Conservation (phyloP, 208 protist species). For the Trypanosomatidae sp. region DNA sequence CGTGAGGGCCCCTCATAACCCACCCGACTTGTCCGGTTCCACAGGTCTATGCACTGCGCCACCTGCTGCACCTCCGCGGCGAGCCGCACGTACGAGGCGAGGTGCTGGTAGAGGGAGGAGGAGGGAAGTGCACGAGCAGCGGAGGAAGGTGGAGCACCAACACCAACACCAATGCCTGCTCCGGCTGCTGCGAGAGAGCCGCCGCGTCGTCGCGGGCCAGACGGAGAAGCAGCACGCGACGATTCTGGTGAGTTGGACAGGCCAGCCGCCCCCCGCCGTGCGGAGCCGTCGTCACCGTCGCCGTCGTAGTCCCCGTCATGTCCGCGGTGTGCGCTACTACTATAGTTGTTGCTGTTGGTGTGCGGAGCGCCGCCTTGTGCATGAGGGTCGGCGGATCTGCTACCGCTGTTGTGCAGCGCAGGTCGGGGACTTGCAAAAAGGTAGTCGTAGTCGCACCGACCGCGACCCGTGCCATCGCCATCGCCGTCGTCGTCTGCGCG, state of each 20-base stretch:
- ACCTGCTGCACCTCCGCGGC: slow-evolving; percentile 35
- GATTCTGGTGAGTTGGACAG: not conserved
- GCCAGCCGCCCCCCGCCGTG: not conserved
- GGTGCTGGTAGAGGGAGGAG: slow-evolving; percentile 24
- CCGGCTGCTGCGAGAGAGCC: no score
- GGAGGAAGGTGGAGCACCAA: not conserved
- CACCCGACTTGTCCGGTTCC: slow-evolving; percentile 15
- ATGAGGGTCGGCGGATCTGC: no score
- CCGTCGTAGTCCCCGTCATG: no score
- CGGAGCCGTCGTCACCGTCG: not conserved
- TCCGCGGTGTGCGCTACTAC: not conserved
- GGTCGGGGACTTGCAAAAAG: no score
- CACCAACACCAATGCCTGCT: no score
- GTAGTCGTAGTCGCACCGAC: no score
- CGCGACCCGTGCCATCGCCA: no score
- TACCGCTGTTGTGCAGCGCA: no score
- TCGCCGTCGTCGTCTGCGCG: not conserved
- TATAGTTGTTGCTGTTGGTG: no score
- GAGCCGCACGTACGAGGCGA: slow-evolving; percentile 29
- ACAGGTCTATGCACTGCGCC: slow-evolving; percentile 37
- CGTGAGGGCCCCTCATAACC: not conserved
- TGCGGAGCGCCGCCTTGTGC: no score
- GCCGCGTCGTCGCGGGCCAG: no score
- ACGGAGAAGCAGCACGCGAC: no score
- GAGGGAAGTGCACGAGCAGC: not conserved